Evolutionary conservation across 441 rosid genomes (phyloP), one percentile per base, ranked within the genome.

Genomic region (Populus hybrid): DNA sequence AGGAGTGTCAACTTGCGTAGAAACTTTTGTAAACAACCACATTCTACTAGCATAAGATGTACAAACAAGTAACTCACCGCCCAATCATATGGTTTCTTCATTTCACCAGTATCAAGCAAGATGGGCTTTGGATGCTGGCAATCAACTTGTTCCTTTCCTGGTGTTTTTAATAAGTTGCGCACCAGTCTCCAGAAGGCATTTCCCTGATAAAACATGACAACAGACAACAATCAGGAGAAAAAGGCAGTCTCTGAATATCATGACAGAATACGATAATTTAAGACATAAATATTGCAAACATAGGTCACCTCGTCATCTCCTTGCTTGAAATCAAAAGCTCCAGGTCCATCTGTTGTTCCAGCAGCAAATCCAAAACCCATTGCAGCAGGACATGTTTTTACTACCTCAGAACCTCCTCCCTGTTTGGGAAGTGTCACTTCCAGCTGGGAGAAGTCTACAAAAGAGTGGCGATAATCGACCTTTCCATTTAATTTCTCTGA

Each of bases 321-420:
- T 90, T 95, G 98, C 83, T 87, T 88, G 85, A 95, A 95, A 86
- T 91, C 97, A 86, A 95, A 95, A 84, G 98, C 98, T 75, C 99
- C 98, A 38, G 97, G 98, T 70, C 98, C 99, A 88, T 95, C 99
- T 20, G 97, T 95, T 40, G 99, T 95, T 85, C 99, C 98, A 10
- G 97, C 99, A 21, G 98, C 98, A 89, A 95, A 93, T 79, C 86
- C 94, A 80, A 95, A 95, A 36, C 99, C 99, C 98, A 95, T 89
- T 69, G 98, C 95, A 76, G 97, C 98, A 79, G 96, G 99, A 84
- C 99, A 92, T 46, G 98, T 95, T 83, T 88, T 92, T 40, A 88
- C 94, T 23, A 82, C 84, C 85, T 89, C 89, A 57, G 97, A 87
- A 74, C 83, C 89, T 81, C 95, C 95, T 77, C 84, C 90, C 75